Evolutionary conservation across 129 eudicot species (phyloP).

Genomic region (Scalesia atractyloides): DNA sequence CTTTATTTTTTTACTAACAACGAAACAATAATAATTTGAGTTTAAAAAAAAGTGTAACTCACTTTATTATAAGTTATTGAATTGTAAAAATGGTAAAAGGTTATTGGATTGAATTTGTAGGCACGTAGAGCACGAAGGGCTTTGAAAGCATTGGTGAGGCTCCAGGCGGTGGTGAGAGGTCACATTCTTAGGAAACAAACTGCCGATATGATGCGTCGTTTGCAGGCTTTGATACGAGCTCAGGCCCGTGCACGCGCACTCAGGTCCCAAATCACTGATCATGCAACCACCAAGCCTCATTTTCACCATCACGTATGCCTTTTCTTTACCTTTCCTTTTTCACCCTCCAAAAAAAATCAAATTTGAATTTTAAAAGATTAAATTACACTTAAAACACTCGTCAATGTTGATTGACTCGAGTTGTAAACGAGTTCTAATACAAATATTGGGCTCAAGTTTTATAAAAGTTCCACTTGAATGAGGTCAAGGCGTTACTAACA

Average conservation of each 20-base stretch:
- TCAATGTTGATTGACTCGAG: too few relatives aligned
- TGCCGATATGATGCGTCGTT: conserved; percentile 51
- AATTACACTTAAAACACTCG: too few relatives aligned
- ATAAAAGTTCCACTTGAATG: not conserved
- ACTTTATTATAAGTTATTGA: too few relatives aligned
- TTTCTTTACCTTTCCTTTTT: not conserved
- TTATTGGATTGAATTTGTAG: conserved; percentile 31
- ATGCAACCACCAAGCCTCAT: conserved; percentile 40
- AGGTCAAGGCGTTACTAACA: not conserved
- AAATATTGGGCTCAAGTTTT: too few relatives aligned
- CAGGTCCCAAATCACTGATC: conserved; percentile 46
- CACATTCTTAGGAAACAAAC: conserved; percentile 73
- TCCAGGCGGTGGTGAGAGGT: conserved; percentile 90
- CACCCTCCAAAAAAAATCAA: conserved; percentile 20
- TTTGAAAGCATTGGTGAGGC: conserved; percentile 75
- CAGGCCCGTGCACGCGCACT: conserved; percentile 64
- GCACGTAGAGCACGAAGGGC: conserved; percentile 89
- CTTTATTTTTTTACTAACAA: too few relatives aligned
- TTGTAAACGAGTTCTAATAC: too few relatives aligned
- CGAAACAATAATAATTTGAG: too few relatives aligned
- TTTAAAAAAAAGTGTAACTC: too few relatives aligned
- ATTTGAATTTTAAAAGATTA: not conserved
- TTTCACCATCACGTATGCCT: conserved; percentile 48
- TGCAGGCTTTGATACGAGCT: conserved; percentile 68
- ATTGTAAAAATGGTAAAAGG: not conserved